Evolutionary conservation across 495 filamentous ascomycete species (phyloP), one percentile per base, ranked within the genome.

Genomic region (Aspergillus cristatus): DNA sequence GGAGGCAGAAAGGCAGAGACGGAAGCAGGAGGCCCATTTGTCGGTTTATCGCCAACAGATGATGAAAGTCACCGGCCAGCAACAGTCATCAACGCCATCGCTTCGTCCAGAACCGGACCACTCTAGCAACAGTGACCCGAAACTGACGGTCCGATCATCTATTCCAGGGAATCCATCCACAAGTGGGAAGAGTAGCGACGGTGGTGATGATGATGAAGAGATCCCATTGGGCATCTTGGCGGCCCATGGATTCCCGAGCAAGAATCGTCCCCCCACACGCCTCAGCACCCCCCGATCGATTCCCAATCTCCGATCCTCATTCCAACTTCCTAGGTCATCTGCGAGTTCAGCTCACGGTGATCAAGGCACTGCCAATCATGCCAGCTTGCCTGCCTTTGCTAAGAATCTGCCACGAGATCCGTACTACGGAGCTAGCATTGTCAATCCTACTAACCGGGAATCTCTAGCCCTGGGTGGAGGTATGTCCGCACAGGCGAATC

Each of bases 21-120:
- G 78, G 41, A 93, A 90, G 62, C 88, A 95, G 49, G 86, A 94
- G 53, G 90, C 89, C 7, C 86, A 93, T 55, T 72, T 95, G 56
- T 70, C 86, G 10, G 79, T 96, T 6, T 94, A 94, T 54, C 76
- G 91, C 32, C 90, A 96, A 54, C 82, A 90, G 55, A 94, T 96
- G 87, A 93, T 87, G 85, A 95, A 94, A 53, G 81, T 93, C 14
- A 94, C 86, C 6, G 89, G 89, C 34, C 20, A 24, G n/a, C 84
- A 86, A 47, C 57, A 68, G 37, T 72, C 70, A 34, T 50, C 69
- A 1, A 70, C 58, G 45, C 56, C 57, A 14, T 48, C 52, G 6
- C 53, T 65, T 7, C 65, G 62, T 15, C 62, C 67, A 22, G 54
- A 54, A 17, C 47, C 60, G 50, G 63, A 60, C 32, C 58, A 58